Conservation (phyloP, 257 asterid genomes). For the Nicotiana paniculata region DNA sequence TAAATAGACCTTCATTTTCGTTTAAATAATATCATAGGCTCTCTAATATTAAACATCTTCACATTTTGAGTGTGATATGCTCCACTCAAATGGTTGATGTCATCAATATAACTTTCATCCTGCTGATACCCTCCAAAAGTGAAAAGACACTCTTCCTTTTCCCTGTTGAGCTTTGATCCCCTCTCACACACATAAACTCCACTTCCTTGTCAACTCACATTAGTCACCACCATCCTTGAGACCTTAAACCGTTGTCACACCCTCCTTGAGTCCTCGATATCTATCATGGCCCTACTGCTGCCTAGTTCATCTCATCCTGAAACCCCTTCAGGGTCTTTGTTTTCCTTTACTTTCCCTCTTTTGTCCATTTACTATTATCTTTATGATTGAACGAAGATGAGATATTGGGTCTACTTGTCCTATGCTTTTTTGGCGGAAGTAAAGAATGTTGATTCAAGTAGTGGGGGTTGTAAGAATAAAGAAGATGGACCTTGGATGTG, state of each 20-base stretch:
- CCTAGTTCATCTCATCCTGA: conserved; percentile 1
- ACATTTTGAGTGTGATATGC: neutral
- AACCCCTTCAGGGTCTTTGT: neutral
- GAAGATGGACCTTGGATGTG: neutral
- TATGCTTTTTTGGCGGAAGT: neutral
- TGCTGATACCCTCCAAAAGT: neutral
- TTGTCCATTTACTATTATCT: neutral
- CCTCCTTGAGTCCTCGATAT: neutral
- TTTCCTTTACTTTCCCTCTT: neutral
- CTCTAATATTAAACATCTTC: neutral
- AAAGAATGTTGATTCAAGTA: neutral
- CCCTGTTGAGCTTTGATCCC: neutral
- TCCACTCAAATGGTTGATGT: neutral
- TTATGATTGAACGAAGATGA: neutral
- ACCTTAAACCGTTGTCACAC: neutral
- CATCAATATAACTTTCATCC: neutral
- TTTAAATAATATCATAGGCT: neutral
- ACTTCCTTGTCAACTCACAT: neutral
- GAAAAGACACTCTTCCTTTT: neutral
- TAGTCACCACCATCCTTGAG: neutral
- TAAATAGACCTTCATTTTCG: neutral
- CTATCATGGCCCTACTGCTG: neutral
- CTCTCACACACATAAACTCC: neutral
- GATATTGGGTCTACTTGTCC: neutral
- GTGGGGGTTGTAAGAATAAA: neutral